Percentiles rank a stretch among this genome's conserved stretches.
Evolutionary conservation across 2,329 filamentous ascomycete species (phyloP).

Genomic region (Clonostachys rhizophaga): DNA sequence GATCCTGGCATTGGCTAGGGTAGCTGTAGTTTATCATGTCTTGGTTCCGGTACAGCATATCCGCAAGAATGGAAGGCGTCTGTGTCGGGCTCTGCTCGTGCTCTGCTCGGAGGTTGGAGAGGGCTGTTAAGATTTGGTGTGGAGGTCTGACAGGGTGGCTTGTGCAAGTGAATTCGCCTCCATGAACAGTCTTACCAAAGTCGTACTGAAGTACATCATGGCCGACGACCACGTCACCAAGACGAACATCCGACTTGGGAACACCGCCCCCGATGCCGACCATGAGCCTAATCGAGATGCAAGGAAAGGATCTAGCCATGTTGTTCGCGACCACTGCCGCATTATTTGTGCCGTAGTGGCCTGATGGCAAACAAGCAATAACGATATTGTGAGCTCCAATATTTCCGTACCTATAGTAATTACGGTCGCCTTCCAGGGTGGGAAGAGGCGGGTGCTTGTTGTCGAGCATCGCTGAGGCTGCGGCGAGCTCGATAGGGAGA

Average conservation of each 20-base stretch:
- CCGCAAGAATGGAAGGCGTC: not conserved
- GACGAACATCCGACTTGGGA: conserved; percentile 1
- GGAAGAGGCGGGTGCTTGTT: conserved; percentile 6
- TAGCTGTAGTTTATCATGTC: not conserved
- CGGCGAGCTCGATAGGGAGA: conserved; percentile 13
- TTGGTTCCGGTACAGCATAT: not conserved
- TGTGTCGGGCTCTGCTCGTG: not conserved
- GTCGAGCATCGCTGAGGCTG: conserved; percentile 15
- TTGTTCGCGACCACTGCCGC: conserved; percentile 6
- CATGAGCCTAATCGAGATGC: conserved; percentile 1
- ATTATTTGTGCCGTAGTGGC: conserved; percentile 8
- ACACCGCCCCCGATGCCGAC: not conserved
- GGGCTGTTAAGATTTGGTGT: conserved; percentile 2
- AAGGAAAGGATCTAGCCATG: not conserved
- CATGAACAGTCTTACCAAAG: not conserved
- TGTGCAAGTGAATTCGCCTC: not conserved
- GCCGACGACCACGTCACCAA: not conserved
- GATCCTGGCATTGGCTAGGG: too few species aligned
- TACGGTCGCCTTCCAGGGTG: conserved; percentile 7
- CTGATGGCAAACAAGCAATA: conserved; percentile 15
- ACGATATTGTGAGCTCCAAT: conserved; percentile 17
- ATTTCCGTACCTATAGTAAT: conserved; percentile 15
- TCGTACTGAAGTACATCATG: not conserved
- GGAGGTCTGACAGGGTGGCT: not conserved
- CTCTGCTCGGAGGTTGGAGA: not conserved